Base-by-base conservation (phyloP, 208 protist genomes). In the Trypanosoma melophagium region DNA sequence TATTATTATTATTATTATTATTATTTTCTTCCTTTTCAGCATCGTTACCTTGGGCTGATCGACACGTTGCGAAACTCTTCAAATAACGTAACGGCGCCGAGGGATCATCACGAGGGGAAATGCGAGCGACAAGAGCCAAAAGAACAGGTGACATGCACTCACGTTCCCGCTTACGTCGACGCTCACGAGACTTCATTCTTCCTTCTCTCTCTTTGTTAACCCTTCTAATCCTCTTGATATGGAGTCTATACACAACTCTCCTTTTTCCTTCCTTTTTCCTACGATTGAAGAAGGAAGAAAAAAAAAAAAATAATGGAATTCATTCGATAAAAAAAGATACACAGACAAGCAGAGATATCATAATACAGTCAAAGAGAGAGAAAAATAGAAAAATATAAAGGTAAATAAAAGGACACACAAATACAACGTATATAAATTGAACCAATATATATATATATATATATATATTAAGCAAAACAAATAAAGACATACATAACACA, bases 131-230 rank as follows among this genome's bases (percentile, higher is more conserved):
- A 24, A 94, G 76, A n/a, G 73, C 78, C 0, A 53, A 22, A 7
- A 96, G 60, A 28, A 75, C 78, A 1, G 81, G 63, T 10, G 84
- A 71, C 0, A 94, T 75, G 40, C 77, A 42, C 62, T 92, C 82
- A 24, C 90, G 74, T 61, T 88, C 82, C 12, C 88, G 79, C 66
- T 94, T 87, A 10, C 86, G 81, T 19, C 85, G 79, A 55, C 71
- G 47, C 51, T 86, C 79, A 22, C 80, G 80, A 56, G 76, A 71
- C 66, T 89, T 88, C 87, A 93, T 95, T 24, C 14, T 16, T 14
- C 31, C n/a, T 14, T 58, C 22, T 35, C 52, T 25, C 50, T 9
- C 19, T 50, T 56, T 44, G 19, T 62, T 21, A 9, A 16, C 14
- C 19, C n/a, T 24, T 52, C 54, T 17, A 47, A 47, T 47, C 16